These are phyloP conservation scores for Radiomyces spectabilis DNA, from an alignment of 192 early-diverging fungal species.

Conservation along the genomic window DNA sequence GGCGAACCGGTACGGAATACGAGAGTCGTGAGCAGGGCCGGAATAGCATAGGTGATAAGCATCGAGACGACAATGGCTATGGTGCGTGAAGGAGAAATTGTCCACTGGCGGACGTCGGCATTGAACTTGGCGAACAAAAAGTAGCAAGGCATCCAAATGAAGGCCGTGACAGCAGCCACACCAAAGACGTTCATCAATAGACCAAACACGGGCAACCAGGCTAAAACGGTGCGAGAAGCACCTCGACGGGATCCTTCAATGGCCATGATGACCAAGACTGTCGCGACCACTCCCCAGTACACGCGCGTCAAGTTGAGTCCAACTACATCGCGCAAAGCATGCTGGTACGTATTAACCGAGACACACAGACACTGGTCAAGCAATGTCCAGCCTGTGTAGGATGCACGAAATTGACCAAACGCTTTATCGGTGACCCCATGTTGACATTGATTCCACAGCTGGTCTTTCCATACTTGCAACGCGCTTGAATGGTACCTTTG, in stretches of 20 bases:
- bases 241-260: conserved; percentile 6
- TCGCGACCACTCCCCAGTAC: neutral
- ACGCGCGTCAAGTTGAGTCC: conserved; percentile 1
- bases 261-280: conserved; percentile 1
- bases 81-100: neutral
- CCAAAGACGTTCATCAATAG: neutral
- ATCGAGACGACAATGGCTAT: neutral
- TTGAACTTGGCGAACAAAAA: neutral
- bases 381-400: no score
- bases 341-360: neutral
- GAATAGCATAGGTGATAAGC: neutral
- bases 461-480: no score
- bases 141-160: conserved; percentile 5
- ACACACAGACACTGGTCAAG: no score
- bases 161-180: neutral
- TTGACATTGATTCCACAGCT: no score
- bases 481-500: no score
- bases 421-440: no score
- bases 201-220: neutral
- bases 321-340: neutral
- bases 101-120: no score
- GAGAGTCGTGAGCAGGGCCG: conserved; percentile 1
- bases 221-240: neutral
- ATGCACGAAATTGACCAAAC: no score
- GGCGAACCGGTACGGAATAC: neutral